Evolutionary conservation across 2,329 filamentous ascomycete genomes (phyloP).

Genomic region (Aspergillus niger): DNA sequence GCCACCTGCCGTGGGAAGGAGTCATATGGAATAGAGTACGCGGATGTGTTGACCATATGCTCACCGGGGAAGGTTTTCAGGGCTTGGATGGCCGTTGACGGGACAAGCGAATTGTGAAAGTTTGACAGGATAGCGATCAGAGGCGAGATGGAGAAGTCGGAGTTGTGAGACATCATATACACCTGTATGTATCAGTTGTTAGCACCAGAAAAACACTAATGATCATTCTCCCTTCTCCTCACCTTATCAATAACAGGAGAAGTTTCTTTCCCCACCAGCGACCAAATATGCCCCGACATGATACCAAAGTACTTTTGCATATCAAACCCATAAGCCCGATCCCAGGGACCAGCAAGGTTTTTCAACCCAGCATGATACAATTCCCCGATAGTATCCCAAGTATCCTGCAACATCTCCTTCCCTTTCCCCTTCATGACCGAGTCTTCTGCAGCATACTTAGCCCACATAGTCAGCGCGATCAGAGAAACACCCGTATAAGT

Average conservation of each 20-base stretch:
- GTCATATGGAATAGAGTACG: slow-evolving; percentile 63
- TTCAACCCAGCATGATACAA: slow-evolving; percentile 62
- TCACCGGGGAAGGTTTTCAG: slow-evolving; percentile 56
- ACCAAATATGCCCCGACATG: slow-evolving; percentile 62
- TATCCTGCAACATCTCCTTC: slow-evolving; percentile 54
- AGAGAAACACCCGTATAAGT: slow-evolving; percentile 66
- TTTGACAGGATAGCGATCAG: slow-evolving; percentile 58
- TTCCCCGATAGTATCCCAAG: slow-evolving; percentile 55
- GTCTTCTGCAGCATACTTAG: slow-evolving; percentile 58
- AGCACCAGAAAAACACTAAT: too few relatives aligned
- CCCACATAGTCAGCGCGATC: slow-evolving; percentile 60
- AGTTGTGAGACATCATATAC: slow-evolving; percentile 57
- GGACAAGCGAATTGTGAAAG: slow-evolving; percentile 49
- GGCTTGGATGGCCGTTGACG: background rate
- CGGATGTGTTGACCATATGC: slow-evolving; percentile 54
- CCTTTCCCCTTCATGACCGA: slow-evolving; percentile 58
- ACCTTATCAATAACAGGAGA: too few relatives aligned
- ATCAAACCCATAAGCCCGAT: slow-evolving; percentile 64
- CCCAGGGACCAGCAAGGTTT: slow-evolving; percentile 67
- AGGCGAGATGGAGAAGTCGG: slow-evolving; percentile 61
- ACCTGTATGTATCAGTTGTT: too few relatives aligned
- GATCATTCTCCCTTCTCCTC: too few relatives aligned
- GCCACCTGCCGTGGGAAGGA: slow-evolving; percentile 59
- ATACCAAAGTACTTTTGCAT: slow-evolving; percentile 65
- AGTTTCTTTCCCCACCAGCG: slow-evolving; percentile 37